A percentile compares a stretch with the other conserved stretches of the same genome.
Conservation (phyloP, 1,139 yeast species). For the Scheffersomyces cryptocercus region DNA sequence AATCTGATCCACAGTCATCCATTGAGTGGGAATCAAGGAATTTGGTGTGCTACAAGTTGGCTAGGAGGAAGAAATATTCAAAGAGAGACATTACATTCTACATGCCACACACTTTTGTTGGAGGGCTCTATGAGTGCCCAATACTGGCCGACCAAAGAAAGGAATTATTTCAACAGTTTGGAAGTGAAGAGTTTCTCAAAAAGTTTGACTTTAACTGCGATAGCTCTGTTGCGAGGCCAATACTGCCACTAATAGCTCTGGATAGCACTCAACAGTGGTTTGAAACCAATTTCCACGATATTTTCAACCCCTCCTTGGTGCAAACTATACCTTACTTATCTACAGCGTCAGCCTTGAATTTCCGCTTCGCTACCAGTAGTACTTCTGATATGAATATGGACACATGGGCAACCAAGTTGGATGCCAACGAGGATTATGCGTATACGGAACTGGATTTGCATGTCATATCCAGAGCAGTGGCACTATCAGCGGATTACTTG, state of each 20-base stretch:
- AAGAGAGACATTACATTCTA: constrained; percentile 49
- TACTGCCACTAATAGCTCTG: constrained; percentile 64
- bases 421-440: constrained; percentile 53
- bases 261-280: constrained; percentile 52
- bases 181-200: constrained; percentile 16
- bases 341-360: constrained; percentile 48
- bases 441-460: constrained; percentile 41
- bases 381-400: constrained; percentile 30
- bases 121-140: constrained; percentile 63
- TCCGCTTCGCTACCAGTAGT: constrained; percentile 37
- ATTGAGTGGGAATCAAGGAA: constrained; percentile 33
- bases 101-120: constrained; percentile 63
- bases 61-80: constrained; percentile 63
- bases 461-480: constrained; percentile 31
- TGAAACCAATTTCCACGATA: constrained; percentile 22
- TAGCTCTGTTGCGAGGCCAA: constrained; percentile 39
- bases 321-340: constrained; percentile 62
- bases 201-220: constrained; percentile 35
- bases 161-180: constrained; percentile 18
- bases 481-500: constrained; percentile 29
- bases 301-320: constrained; percentile 26
- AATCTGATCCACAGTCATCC: constrained; percentile 24
- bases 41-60: constrained; percentile 58
- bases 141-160: constrained; percentile 24
- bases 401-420: constrained; percentile 51